phyloP scores from a whole-genome alignment of 768 basidiomycete species.

The Terana coerulea region DNA sequence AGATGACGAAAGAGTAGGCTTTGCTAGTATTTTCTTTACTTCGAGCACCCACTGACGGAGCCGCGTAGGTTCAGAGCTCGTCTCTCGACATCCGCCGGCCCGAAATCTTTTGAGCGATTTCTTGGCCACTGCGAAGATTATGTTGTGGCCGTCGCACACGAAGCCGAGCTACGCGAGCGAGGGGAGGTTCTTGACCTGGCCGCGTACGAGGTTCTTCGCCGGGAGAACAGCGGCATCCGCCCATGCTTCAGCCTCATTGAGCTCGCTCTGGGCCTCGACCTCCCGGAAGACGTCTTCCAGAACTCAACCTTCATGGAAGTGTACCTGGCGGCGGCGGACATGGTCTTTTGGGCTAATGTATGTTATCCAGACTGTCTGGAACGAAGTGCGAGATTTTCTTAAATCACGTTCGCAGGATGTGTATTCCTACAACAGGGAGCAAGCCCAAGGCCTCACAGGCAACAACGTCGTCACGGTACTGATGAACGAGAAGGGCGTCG shows the following conservation, averaged over 20 bases:
- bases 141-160: conserved; percentile 52
- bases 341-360: conserved; percentile 73
- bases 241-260: conserved; percentile 65
- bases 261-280: conserved; percentile 57
- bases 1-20: conserved; percentile 58
- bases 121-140: conserved; percentile 51
- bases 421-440: conserved; percentile 73
- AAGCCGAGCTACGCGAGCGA: conserved; percentile 63
- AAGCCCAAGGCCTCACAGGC: conserved; percentile 56
- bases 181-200: conserved; percentile 52
- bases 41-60: background rate
- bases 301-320: conserved; percentile 51
- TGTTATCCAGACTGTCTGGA: conserved; percentile 24
- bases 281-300: conserved; percentile 59
- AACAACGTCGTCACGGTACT: conserved; percentile 69
- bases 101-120: conserved; percentile 47
- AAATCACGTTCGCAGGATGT: conserved; percentile 43
- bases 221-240: conserved; percentile 68
- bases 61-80: conserved; percentile 50
- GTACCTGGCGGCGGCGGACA: conserved; percentile 61
- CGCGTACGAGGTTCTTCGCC: conserved; percentile 53
- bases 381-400: background rate
- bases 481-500: conserved; percentile 50
- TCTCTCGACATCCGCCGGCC: conserved; percentile 41
- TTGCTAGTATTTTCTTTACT: background rate